Conservation (phyloP, 768 basidiomycete genomes). For the Baorangia bicolor region DNA sequence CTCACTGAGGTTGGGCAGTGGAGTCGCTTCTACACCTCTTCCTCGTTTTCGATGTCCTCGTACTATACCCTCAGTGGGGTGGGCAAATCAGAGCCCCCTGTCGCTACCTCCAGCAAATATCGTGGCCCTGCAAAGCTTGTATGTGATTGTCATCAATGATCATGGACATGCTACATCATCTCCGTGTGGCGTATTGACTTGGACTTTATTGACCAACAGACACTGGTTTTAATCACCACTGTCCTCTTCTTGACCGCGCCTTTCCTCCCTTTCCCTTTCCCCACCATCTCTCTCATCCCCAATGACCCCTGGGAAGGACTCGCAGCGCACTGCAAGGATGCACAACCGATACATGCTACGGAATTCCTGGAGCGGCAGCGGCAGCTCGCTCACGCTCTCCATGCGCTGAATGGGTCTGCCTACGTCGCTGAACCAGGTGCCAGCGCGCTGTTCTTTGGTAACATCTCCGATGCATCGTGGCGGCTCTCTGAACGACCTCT, state of each 20-base stretch:
- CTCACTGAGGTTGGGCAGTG: too few relatives aligned
- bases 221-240: slow-evolving; percentile 7
- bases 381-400: slow-evolving; percentile 49
- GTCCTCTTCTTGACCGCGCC: slow-evolving; percentile 2
- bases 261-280: neutral
- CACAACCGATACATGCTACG: slow-evolving; percentile 44
- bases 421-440: slow-evolving; percentile 83
- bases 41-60: neutral
- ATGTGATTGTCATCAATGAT: neutral
- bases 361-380: slow-evolving; percentile 57
- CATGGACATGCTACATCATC: neutral
- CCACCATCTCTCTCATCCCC: neutral
- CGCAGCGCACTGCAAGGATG: slow-evolving; percentile 45
- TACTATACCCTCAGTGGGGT: slow-evolving; percentile 1
- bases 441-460: slow-evolving; percentile 69
- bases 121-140: slow-evolving; percentile 12
- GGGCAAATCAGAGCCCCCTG: slow-evolving; percentile 2
- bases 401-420: slow-evolving; percentile 53
- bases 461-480: slow-evolving; percentile 65
- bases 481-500: slow-evolving; percentile 76
- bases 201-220: slow-evolving; percentile 8
- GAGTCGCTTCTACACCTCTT: neutral
- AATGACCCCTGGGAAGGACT: slow-evolving; percentile 25
- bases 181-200: neutral
- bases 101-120: neutral